Evolutionary conservation across 2,329 filamentous ascomycete species (phyloP).

Genomic region (Lasiodiplodia sp.): DNA sequence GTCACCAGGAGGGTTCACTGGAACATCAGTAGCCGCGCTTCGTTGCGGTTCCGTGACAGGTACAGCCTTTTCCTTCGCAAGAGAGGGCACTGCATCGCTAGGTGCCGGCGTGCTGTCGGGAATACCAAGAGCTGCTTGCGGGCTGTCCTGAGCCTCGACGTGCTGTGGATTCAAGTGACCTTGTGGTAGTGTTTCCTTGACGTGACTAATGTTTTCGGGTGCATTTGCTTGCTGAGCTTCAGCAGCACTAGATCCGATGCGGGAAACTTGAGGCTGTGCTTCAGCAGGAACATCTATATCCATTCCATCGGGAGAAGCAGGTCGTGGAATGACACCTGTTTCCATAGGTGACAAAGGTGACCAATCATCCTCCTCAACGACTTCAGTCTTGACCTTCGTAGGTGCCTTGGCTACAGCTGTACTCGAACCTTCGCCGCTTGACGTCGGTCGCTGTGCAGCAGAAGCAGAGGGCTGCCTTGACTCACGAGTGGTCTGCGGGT

Average conservation of each 20-base stretch:
- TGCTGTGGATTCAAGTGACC: neutral
- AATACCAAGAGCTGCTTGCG: neutral
- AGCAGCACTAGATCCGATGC: neutral
- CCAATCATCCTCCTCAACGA: neutral
- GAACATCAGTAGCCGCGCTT: neutral
- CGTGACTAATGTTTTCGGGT: neutral
- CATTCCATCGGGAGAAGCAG: conserved; percentile 1
- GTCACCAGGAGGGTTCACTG: neutral
- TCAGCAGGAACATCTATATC: conserved; percentile 1
- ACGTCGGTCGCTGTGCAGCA: neutral
- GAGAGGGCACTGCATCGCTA: neutral
- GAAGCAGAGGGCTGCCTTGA: neutral
- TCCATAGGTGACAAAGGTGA: neutral
- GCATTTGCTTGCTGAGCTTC: neutral
- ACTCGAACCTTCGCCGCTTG: neutral
- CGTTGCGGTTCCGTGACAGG: neutral
- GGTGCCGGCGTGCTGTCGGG: neutral
- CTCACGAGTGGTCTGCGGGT: neutral
- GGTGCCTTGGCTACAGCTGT: conserved; percentile 17
- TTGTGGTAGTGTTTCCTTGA: neutral
- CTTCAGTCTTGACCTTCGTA: conserved; percentile 6
- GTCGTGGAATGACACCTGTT: neutral
- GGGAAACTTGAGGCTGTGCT: neutral
- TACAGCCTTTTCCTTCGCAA: neutral
- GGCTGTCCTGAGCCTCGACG: neutral